Conservation (phyloP, 768 basidiomycete genomes). For the Pisolithus sp. region DNA sequence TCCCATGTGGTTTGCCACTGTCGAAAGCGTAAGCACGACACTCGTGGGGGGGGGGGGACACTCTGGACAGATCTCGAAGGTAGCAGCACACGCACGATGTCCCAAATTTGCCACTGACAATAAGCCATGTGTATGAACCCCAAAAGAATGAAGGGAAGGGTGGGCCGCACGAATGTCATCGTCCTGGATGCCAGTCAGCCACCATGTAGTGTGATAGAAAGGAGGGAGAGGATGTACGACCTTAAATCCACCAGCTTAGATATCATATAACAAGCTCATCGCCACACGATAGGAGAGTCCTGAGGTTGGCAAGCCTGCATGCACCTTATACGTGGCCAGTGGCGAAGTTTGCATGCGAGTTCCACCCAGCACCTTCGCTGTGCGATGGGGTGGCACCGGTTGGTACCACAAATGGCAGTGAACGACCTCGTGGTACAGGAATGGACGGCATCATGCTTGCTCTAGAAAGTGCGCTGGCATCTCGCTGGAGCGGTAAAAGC, state of each 20-base stretch:
- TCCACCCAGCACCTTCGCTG: no score
- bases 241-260: not conserved
- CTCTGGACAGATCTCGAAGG: not conserved
- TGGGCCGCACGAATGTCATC: not conserved
- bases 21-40: not conserved
- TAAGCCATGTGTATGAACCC: constrained; percentile 19
- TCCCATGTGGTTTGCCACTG: constrained; percentile 54
- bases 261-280: not conserved
- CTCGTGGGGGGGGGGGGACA: constrained; percentile 2
- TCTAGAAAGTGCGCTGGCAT: no score
- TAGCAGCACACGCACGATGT: constrained; percentile 34
- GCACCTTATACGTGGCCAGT: not conserved
- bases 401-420: no score
- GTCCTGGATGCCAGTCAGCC: not conserved
- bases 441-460: no score
- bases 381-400: no score
- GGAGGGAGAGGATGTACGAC: not conserved
- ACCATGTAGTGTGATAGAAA: not conserved
- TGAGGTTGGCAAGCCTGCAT: not conserved
- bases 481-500: no score
- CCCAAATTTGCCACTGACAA: constrained; percentile 46
- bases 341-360: not conserved
- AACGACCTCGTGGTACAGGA: no score
- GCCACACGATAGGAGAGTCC: not conserved
- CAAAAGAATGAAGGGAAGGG: constrained; percentile 5